Base-by-base conservation (phyloP, 192 early-diverging fungal genomes). In the Endogone sp. region DNA sequence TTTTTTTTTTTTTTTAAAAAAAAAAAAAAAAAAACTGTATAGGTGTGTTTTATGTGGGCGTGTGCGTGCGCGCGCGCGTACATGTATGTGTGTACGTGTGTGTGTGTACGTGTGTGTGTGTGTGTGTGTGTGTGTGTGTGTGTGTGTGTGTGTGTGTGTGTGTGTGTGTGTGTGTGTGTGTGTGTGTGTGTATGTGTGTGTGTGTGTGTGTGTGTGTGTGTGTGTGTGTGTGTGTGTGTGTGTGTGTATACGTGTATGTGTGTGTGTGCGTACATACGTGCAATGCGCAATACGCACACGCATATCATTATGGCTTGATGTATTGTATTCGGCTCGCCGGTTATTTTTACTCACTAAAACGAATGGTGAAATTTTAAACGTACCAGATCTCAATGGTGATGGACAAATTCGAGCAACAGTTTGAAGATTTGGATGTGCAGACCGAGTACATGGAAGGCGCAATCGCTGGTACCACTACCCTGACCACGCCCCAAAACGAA, bases 371-470 rank as follows among this genome's bases (percentile, higher is more conserved):
- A n/a, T n/a, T n/a, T n/a, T n/a, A n/a, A n/a, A n/a, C 37, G 6
- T 22, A 9, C 11, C 67, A 95, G 90, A 97, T 99, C 57, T 93
- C 95, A 2, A 79, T 90, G 86, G 90, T 97, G n/a, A 99, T 99
- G 96, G 98, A 98, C 81, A 94, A 92, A 71, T 98, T 99, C 71
- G 96, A 99, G 75, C 80, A 79, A 10, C 96, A 97, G 79, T 96
- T 97, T 76, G 98, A 99, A 71, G 92, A 99, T 77, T 75, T 99
- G 37, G 96, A 99, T 79, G 93, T 99, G 49, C 95, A 98, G 79
- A 94, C 98, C 10, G 84, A 90, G 70, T 97, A 96, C 79, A 97
- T 99, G 96, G 96, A 98, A 74, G 89, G 85, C 23, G 84, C 94
- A 4, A 98, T 99, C 87, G 89, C 88, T 23, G 88, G 91, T 25